Conservation (phyloP, 2,329 filamentous ascomycete species). For the Apiospora phragmitis region DNA sequence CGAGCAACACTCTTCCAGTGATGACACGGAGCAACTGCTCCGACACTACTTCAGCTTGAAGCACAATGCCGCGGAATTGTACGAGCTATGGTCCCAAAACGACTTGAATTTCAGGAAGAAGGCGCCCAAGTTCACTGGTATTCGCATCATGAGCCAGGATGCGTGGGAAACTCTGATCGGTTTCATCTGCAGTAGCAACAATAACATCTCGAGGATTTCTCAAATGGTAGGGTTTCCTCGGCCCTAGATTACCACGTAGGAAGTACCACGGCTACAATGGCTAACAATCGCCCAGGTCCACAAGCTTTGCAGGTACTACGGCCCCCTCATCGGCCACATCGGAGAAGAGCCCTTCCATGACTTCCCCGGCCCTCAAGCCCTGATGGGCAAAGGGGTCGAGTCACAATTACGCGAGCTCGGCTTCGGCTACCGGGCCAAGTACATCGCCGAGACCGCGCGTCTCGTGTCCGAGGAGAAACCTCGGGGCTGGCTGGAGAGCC, state of each 20-base stretch:
- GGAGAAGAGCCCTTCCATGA: slow-evolving; percentile 77
- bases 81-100: slow-evolving; percentile 75
- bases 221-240: slow-evolving; percentile 70
- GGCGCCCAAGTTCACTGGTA: slow-evolving; percentile 83
- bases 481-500: slow-evolving; percentile 70
- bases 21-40: slow-evolving; percentile 74
- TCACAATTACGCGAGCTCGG: slow-evolving; percentile 76
- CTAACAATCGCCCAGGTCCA: slow-evolving; percentile 57
- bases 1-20: slow-evolving; percentile 29
- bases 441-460: slow-evolving; percentile 82
- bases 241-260: not conserved
- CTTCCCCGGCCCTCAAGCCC: slow-evolving; percentile 74
- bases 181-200: slow-evolving; percentile 99
- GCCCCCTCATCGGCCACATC: slow-evolving; percentile 70
- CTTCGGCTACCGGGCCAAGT: slow-evolving; percentile 93
- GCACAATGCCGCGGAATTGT: slow-evolving; percentile 74
- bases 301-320: slow-evolving; percentile 87
- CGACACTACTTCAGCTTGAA: slow-evolving; percentile 84
- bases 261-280: not conserved
- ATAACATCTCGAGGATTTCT: slow-evolving; percentile 92
- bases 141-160: slow-evolving; percentile 91
- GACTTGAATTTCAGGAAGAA: slow-evolving; percentile 85
- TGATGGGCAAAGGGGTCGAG: slow-evolving; percentile 78
- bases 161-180: slow-evolving; percentile 92
- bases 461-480: slow-evolving; percentile 70